Conservation (phyloP, 1,284 basidiomycete species). For the Trametes pubescens region DNA sequence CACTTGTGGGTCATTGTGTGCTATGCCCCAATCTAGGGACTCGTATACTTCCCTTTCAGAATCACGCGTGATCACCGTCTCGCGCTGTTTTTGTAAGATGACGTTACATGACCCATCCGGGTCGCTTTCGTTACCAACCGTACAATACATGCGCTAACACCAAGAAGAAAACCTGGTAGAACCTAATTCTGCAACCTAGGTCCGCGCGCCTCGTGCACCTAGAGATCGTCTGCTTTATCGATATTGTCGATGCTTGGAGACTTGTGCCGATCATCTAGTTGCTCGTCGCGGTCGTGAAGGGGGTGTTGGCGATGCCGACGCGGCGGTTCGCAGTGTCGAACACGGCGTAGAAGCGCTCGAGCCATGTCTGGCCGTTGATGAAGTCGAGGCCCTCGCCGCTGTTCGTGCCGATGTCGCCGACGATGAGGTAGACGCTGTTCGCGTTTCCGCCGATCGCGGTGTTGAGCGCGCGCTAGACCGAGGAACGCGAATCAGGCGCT, state of each 20-base stretch:
- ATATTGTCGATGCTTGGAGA: neutral
- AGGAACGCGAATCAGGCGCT: neutral
- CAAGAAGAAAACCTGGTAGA: neutral
- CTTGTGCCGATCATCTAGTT: slow-evolving; percentile 42
- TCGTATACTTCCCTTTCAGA: too few species aligned
- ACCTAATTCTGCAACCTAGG: neutral
- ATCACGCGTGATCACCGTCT: too few species aligned
- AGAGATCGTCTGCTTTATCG: neutral
- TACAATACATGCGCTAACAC: too few species aligned
- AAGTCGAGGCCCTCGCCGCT: slow-evolving; percentile 41
- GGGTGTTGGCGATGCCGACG: slow-evolving; percentile 55
- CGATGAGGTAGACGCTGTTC: slow-evolving; percentile 40
- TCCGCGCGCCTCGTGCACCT: neutral
- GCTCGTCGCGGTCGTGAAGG: slow-evolving; percentile 47
- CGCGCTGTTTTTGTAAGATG: too few species aligned
- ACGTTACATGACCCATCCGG: too few species aligned
- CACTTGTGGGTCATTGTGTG: too few species aligned
- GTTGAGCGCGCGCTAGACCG: slow-evolving; percentile 33
- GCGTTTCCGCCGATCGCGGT: slow-evolving; percentile 38
- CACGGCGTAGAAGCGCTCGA: slow-evolving; percentile 71
- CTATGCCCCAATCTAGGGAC: too few species aligned
- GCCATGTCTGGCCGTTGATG: slow-evolving; percentile 43
- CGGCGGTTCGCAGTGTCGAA: slow-evolving; percentile 60
- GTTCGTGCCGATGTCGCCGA: slow-evolving; percentile 33
- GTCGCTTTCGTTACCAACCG: too few species aligned